Base-by-base conservation (phyloP, 306 rosid genomes). In the Glycine latifolia region DNA sequence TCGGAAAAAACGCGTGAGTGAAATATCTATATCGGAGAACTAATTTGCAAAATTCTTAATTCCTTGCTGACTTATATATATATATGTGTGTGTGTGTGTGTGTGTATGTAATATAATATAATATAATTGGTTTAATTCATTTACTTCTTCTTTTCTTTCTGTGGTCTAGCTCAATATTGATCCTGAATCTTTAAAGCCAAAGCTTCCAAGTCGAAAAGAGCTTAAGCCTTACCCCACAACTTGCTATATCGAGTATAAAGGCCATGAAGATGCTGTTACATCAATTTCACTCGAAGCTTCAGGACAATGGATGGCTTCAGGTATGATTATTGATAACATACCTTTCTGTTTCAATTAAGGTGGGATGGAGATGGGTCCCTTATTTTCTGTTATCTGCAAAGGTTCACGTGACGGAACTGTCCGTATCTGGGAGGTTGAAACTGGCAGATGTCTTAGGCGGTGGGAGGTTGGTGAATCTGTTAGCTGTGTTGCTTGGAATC, bases 291-390 rank as follows among this genome's bases (percentile, higher is more conserved):
- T 88, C 20, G 96, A 92, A 73, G 79, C 95, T 75, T 90, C 95
- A 5, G 98, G 99, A 60, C 97, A 95, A 84, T 92, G 98, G 99
- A 86, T 95, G 91, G 99, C 98, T 79, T 95, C 99, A 81, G 99
- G 99, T 93, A 75, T 81, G 87, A 56, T 73, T 71, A 76, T 17
- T 59, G 67, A 48, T 82, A 55, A 37, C 44, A 76, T 68, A 43
- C 60, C 33, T 82, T 77, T 75, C 59, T 48, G 80, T 84, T 54
- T 70, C 26, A 53, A 50, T 50, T 67, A 66, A 44, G 44, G 15
- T 5, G 26, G 66, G 47, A 59, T 61, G 43, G 37, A 59, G 50
- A 4, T 71, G 17, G 16, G 56, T 82, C 78, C 16, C 84, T 84
- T 33, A 69, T 59, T 37, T 81, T 60, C 53, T 81, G 62, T 81